These are phyloP conservation scores for Podospora comata DNA, from an alignment of 495 filamentous ascomycete genomes.

Conservation along the genomic window DNA sequence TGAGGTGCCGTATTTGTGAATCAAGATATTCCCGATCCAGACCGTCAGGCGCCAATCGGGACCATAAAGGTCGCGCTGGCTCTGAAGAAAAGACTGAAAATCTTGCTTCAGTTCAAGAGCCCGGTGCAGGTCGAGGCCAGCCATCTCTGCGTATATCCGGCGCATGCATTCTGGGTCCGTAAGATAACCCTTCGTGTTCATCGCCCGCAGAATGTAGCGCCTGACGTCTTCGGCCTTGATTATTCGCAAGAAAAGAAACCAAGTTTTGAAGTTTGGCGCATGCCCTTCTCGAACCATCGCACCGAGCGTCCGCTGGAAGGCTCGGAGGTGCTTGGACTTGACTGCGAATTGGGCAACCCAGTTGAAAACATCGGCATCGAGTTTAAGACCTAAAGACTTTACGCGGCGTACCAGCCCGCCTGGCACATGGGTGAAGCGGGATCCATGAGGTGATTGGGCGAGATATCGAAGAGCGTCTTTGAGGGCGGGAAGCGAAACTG, in stretches of 20 bases:
- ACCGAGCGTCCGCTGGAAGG: constrained; percentile 32
- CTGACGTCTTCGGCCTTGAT: constrained; percentile 38
- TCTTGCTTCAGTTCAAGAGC: constrained; percentile 23
- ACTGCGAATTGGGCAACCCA: constrained; percentile 32
- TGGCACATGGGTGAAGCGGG: constrained; percentile 11
- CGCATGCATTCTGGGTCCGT: constrained; percentile 19
- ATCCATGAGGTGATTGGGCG: constrained; percentile 15
- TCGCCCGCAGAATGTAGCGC: constrained; percentile 33
- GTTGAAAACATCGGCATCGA: constrained; percentile 38
- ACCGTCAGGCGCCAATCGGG: constrained; percentile 33
- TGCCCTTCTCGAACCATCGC: constrained; percentile 34
- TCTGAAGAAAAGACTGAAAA: constrained; percentile 26
- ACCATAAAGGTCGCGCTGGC: constrained; percentile 38
- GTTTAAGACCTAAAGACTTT: constrained; percentile 19
- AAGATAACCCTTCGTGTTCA: constrained; percentile 33
- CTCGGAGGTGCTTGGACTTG: constrained; percentile 29
- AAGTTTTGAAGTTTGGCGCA: constrained; percentile 34
- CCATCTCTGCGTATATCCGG: constrained; percentile 35
- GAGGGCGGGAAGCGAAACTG: constrained; percentile 29
- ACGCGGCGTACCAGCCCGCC: constrained; percentile 28
- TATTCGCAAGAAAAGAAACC: constrained; percentile 41
- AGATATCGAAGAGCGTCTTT: constrained; percentile 41
- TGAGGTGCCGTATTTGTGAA: background rate
- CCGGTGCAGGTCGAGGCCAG: constrained; percentile 34
- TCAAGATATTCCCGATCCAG: background rate